Conservation (phyloP, 2,329 filamentous ascomycete genomes). For the Fragosphaeria purpurea region DNA sequence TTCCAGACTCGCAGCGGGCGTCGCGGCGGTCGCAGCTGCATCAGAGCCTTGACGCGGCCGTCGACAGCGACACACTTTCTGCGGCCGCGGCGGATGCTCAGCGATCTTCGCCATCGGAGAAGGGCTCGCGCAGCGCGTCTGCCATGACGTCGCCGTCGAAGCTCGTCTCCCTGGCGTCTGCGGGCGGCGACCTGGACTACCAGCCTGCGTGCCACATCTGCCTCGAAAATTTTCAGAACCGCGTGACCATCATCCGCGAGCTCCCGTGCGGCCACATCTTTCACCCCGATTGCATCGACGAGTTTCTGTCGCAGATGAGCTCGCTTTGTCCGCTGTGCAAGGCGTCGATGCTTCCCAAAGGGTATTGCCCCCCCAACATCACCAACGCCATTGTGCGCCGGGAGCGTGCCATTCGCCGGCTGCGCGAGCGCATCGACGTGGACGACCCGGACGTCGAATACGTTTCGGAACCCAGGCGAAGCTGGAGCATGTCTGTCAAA, state of each 20-base stretch:
- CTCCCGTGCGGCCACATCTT: slow-evolving; percentile 88
- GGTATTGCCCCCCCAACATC: slow-evolving; percentile 54
- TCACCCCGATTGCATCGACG: slow-evolving; percentile 84
- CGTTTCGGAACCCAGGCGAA: slow-evolving; percentile 4
- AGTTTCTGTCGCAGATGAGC: slow-evolving; percentile 66
- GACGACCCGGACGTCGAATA: slow-evolving; percentile 26
- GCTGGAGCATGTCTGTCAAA: slow-evolving; percentile 14
- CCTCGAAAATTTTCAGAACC: slow-evolving; percentile 65
- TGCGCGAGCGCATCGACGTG: slow-evolving; percentile 43
- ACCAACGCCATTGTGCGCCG: slow-evolving; percentile 81
- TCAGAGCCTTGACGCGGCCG: not conserved
- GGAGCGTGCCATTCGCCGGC: slow-evolving; percentile 57
- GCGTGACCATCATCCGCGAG: slow-evolving; percentile 66
- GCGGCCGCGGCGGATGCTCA: not conserved
- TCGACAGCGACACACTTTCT: not conserved
- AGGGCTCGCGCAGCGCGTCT: not conserved
- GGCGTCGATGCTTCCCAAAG: slow-evolving; percentile 61
- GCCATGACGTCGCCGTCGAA: no score
- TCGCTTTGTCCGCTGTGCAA: slow-evolving; percentile 91
- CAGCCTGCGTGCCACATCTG: slow-evolving; percentile 89
- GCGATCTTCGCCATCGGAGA: not conserved
- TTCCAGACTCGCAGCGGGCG: no score
- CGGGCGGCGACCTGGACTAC: slow-evolving; percentile 33
- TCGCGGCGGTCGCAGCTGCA: not conserved
- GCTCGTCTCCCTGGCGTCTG: not conserved